Evolutionary conservation across 768 basidiomycete species (phyloP), one percentile per base, ranked within the genome.

Genomic region (Tremella mesenterica): DNA sequence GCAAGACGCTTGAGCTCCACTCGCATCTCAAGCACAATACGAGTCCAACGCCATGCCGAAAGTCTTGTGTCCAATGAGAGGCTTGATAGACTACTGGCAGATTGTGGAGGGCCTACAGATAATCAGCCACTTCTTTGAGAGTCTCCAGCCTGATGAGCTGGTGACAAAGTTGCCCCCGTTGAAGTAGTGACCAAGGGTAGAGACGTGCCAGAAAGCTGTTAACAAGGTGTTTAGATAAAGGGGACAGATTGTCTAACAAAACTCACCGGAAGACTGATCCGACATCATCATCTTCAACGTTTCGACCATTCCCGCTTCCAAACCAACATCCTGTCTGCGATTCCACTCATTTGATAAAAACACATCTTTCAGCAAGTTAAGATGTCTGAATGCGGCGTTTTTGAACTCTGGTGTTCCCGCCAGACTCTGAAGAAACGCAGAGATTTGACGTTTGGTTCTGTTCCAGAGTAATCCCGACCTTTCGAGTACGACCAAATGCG

Each of bases 231-330:
- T 41, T 23, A 31, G 47, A 10, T 9, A 20, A 10, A 29, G 12
- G 10, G 12, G 25, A 18, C 14, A 23, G 4, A n/a, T 41, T 5
- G 14, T 41, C n/a, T 41, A 5, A 48, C 29, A 20, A 7, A 9
- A 31, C 53, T 49, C 21, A 54, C 53, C 31, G 12, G 50, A 38
- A 29, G 53, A 54, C 26, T 44, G 27, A 29, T 68, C 67, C 0
- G 66, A 66, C 67, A 71, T 69, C 47, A 71, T 69, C 43, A 55
- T 14, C 41, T 68, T 66, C 18, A 71, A 52, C 0, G 59, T 59
- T 29, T 69, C 69, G n/a, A 69, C 62, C 67, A 71, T 68, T 0
- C 60, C 64, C 5, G 55, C 52, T 41, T 71, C 69, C 6, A 71
- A 41, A 0, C 31, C 51, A 5, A 41, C 6, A 41, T 41, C 38